Evolutionary conservation across 345 rosid species (phyloP).

Genomic region (Citrus sp.): DNA sequence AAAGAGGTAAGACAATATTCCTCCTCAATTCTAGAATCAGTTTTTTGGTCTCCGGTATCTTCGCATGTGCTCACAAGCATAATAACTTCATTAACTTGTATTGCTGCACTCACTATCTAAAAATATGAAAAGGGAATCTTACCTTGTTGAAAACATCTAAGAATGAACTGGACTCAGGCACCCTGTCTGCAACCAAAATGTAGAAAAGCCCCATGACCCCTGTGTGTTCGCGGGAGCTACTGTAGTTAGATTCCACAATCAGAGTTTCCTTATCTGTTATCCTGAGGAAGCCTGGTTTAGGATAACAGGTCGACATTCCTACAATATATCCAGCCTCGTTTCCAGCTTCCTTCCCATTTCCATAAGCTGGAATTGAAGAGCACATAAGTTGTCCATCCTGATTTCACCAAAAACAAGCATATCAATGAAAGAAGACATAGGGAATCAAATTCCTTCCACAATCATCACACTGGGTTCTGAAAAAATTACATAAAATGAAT

Average conservation of each 20-base stretch:
- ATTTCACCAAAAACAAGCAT: constrained; percentile 1
- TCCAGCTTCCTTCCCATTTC: constrained; percentile 72
- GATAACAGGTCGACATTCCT: constrained; percentile 93
- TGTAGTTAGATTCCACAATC: constrained; percentile 62
- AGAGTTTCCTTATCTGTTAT: constrained; percentile 58
- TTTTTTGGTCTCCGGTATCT: too few species aligned
- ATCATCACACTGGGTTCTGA: not conserved
- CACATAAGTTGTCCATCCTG: constrained; percentile 67
- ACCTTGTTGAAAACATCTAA: constrained; percentile 27
- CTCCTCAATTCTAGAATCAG: too few species aligned
- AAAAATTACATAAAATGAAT: not conserved
- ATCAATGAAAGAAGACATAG: not conserved
- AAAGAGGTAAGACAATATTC: too few species aligned
- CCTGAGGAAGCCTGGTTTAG: constrained; percentile 58
- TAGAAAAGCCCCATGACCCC: constrained; percentile 93
- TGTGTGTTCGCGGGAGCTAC: constrained; percentile 42
- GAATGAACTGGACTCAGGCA: constrained; percentile 28
- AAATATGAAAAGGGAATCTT: not conserved
- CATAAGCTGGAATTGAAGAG: constrained; percentile 58
- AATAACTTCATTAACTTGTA: not conserved
- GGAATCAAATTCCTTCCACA: not conserved
- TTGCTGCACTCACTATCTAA: not conserved
- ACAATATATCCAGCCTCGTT: constrained; percentile 86
- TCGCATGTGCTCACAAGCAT: not conserved
- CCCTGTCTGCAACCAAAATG: constrained; percentile 54